Evolutionary conservation across 2,329 filamentous ascomycete genomes (phyloP).

Genomic region (Exophiala calicioides): DNA sequence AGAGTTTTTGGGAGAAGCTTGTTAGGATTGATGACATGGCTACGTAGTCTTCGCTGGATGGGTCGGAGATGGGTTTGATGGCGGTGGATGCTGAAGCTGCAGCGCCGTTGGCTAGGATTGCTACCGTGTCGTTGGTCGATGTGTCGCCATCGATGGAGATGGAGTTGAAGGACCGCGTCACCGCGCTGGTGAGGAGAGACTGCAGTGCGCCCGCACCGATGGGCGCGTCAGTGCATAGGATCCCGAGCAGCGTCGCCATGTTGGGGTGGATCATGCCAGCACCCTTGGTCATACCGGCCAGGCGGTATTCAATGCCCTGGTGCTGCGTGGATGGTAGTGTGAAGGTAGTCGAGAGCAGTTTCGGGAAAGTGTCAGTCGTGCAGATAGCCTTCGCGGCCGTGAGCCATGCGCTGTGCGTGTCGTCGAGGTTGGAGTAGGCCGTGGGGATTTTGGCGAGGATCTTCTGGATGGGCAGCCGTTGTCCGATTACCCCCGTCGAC

Average conservation of each 20-base stretch:
- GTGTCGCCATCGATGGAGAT: slow-evolving; percentile 98
- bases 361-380: slow-evolving; percentile 98
- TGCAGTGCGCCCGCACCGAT: slow-evolving; percentile 69
- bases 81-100: slow-evolving; percentile 73
- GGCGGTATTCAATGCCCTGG: slow-evolving; percentile 63
- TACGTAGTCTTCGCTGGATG: slow-evolving; percentile 58
- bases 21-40: slow-evolving; percentile 72
- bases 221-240: slow-evolving; percentile 88
- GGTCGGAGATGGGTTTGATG: slow-evolving; percentile 41
- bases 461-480: slow-evolving; percentile 87
- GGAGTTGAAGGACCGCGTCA: slow-evolving; percentile 87
- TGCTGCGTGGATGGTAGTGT: slow-evolving; percentile 74
- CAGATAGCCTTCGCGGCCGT: slow-evolving; percentile 86
- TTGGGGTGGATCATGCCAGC: slow-evolving; percentile 99
- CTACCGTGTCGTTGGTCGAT: slow-evolving; percentile 94
- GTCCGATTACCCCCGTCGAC: slow-evolving; percentile 97
- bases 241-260: slow-evolving; percentile 92
- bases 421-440: slow-evolving; percentile 70
- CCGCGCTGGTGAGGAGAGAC: slow-evolving; percentile 69
- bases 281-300: slow-evolving; percentile 95
- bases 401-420: slow-evolving; percentile 83
- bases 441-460: slow-evolving; percentile 80
- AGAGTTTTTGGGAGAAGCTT: slow-evolving; percentile 77
- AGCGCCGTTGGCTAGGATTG: slow-evolving; percentile 91
- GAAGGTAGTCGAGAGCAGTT: slow-evolving; percentile 84